phyloP scores from a whole-genome alignment of 257 asterid species.

The Solanum lignicaule region DNA sequence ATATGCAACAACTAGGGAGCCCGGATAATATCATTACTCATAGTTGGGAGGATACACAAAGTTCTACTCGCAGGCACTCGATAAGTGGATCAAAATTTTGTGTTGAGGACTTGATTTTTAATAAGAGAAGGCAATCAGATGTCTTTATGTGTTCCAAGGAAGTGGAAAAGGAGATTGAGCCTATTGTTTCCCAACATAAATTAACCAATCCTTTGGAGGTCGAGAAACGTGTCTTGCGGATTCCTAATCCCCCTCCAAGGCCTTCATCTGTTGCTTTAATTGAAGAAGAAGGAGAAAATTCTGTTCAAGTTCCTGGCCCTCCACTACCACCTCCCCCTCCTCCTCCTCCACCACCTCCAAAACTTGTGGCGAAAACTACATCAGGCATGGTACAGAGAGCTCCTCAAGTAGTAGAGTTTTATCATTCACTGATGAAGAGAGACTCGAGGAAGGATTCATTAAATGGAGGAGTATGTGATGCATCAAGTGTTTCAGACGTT shows the following conservation, averaged over 20 bases:
- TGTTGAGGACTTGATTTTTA: constrained; percentile 38
- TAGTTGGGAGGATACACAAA: constrained; percentile 35
- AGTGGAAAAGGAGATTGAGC: constrained; percentile 37
- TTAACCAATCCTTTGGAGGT: constrained; percentile 48
- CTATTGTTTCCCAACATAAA: constrained; percentile 33
- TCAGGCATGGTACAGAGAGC: constrained; percentile 68
- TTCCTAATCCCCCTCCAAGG: constrained; percentile 91
- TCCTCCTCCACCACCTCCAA: constrained; percentile 70
- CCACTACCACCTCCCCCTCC: constrained; percentile 36
- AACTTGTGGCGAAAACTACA: constrained; percentile 24
- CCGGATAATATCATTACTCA: constrained; percentile 16
- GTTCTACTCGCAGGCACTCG: constrained; percentile 62
- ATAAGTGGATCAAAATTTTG: constrained; percentile 59
- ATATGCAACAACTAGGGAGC: constrained; percentile 31
- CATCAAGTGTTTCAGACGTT: constrained; percentile 55
- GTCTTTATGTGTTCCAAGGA: constrained; percentile 63
- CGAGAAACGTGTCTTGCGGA: constrained; percentile 58
- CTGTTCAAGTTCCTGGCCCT: constrained; percentile 9
- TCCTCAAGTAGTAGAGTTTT: constrained; percentile 83
- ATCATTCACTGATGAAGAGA: constrained; percentile 89
- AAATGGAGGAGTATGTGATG: constrained; percentile 53
- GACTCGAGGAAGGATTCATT: constrained; percentile 78
- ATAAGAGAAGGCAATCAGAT: constrained; percentile 73
- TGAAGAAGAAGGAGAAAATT: constrained; percentile 30
- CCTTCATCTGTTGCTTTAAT: constrained; percentile 40